Percentiles rank a stretch among this genome's conserved stretches.
Evolutionary conservation across 306 rosid genomes (phyloP).

Genomic region (Leucaena leucocephala): DNA sequence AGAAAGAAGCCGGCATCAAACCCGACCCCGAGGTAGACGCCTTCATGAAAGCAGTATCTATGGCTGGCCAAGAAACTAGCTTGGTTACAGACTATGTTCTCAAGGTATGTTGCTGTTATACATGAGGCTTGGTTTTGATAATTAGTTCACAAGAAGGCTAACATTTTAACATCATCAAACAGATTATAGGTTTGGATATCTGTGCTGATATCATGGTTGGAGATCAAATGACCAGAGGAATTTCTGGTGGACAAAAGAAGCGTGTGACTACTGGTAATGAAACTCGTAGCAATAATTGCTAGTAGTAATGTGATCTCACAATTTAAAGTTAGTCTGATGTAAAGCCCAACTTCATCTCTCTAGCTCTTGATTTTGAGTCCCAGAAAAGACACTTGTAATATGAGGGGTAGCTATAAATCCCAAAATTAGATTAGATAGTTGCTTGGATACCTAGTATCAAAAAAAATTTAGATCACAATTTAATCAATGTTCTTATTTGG

Average conservation of each 20-base stretch:
- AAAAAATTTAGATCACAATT: no score
- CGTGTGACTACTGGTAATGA: conserved; percentile 50
- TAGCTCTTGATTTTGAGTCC: no score
- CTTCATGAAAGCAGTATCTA: conserved; percentile 62
- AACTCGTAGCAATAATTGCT: not conserved
- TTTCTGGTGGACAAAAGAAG: conserved; percentile 55
- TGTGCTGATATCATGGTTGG: conserved; percentile 52
- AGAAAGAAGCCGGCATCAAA: conserved; percentile 57
- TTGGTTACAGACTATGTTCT: conserved; percentile 62
- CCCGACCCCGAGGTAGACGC: conserved; percentile 67
- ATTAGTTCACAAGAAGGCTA: not conserved
- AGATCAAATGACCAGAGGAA: conserved; percentile 49
- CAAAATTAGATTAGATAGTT: no score
- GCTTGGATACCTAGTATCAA: no score
- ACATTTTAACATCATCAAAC: not conserved
- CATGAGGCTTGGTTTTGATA: not conserved
- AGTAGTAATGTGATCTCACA: not conserved
- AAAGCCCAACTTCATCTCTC: no score
- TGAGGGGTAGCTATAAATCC: no score
- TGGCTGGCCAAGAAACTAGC: conserved; percentile 58
- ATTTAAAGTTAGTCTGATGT: not conserved
- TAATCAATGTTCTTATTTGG: not conserved
- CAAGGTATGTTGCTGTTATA: conserved; percentile 20
- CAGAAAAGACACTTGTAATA: no score
- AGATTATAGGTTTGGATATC: conserved; percentile 50